Evolutionary conservation across 805 yeast species (phyloP), one percentile per base, ranked within the genome.

Genomic region (Candida schatavii): DNA sequence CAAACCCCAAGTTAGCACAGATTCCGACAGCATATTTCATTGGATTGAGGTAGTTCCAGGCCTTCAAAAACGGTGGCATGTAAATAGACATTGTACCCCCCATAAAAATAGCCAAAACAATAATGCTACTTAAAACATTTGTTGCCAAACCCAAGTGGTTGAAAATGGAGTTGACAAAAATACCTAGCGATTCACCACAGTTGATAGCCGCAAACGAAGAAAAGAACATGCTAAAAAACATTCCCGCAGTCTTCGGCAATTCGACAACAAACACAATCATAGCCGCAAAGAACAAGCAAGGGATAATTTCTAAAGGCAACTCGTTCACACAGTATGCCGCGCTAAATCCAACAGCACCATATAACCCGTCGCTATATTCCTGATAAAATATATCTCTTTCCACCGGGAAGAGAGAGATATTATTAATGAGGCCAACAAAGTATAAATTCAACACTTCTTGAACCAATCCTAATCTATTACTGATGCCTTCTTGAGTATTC

Each of bases 111-210:
- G 91, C 93, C 38, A 87, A 64, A 2, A 88, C 78, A 40, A 85
- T 64, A 22, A 85, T 57, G 6, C 80, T 73, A 0, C 90, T 77
- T 27, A 88, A 79, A 3, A 85, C 62, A 56, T 85, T 86, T 14
- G 86, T 81, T 0, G 93, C 95, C 53, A 88, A 78, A 0, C 96
- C 96, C 25, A 88, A 75, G 52, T 88, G 88, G 37, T 69, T 64
- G 52, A 88, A 82, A 0, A 84, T 50, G 3, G 90, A 81, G 54
- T 86, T 87, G 44, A 88, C 84, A 38, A 85, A 72, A 5, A 88
- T 85, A 0, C 96, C 97, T 25, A 88, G 66, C 5, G 91, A 82
- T 57, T 88, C 96, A 27, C 96, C 96, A 46, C 89, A 81, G 47
- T 81, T 79, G 14, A 82, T 75, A 19, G 80, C 72, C 20, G 75